Base-by-base conservation (phyloP, 78 protist genomes). In the Polysphondylium violaceum region DNA sequence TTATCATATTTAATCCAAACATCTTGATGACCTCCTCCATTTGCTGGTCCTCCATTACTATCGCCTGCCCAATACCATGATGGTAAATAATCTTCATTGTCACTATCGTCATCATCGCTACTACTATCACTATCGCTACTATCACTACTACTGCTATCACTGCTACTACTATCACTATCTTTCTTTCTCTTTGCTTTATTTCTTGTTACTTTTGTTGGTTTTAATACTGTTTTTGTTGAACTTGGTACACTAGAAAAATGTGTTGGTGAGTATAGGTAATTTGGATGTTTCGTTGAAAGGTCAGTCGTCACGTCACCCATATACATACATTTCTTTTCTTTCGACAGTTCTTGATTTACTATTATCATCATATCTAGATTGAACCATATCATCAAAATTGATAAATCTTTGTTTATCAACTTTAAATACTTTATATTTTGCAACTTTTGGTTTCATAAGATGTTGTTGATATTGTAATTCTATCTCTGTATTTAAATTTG, bases 1-100 rank as follows among this genome's bases (percentile, higher is more conserved):
- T 19, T 3, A 9, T 81, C 79, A 31, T 83, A 83, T 31, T 29
- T 55, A 31, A 83, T 33, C 91, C 91, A 83, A 14, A 83, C 21
- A 44, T 83, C 91, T 69, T 83, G 91, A 69, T 83, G 91, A 3
- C 91, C 91, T 33, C 91, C 91, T 12, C 89, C 89, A 31, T 79
- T 79, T 17, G 76, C 64, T 16, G 89, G 89, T 53, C 89, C 89
- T 69, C 91, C 91, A 44, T 31, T 35, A 23, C 61, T 40, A 43
- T 83, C 91, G 41, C 91, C 91, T 17, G 91, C 91, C 91, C 91
- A 83, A 59, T 43, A 71, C 91, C 91, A 83, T 36, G 9, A 69
- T 58, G 91, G 68, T 25, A 40, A 7, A 40, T 83, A 83, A 58
- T 83, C 91, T 29, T 83, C 91, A 58, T 75, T n/a, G 3, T 75